Base-by-base conservation (phyloP, 176 grass and related monocot genomes). In the Avena atlantica region DNA sequence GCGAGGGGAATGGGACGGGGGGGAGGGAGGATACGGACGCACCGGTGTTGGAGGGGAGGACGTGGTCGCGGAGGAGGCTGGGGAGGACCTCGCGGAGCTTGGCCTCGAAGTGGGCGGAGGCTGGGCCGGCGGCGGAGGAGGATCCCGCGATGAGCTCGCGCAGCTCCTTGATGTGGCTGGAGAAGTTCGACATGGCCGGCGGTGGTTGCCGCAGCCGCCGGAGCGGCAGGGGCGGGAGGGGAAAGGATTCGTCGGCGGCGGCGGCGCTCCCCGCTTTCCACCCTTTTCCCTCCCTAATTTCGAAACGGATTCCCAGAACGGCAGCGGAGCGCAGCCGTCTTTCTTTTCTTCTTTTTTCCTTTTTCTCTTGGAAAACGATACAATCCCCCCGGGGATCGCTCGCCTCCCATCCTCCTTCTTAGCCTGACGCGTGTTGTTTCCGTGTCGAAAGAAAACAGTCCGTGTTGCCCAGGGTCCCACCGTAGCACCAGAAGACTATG, bases 41-140 rank as follows among this genome's bases (percentile, higher is more conserved):
- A 98, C 96, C 93, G 70, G 83, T 86, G 37, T 88, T 76, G 42
- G 90, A 84, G 34, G 96, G 93, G 73, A 89, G 51, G 68, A 95
- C 93, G 49, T 95, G 89, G 79, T 89, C 87, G 63, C 93, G 96
- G 79, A 98, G 92, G 82, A 98, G 96, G 79, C 91, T 94, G 73
- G 90, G 88, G 52, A 98, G 88, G 61, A 95, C 93, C 48, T 86
- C 80, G 42, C 93, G 92, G 89, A 95, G 94, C 81, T 94, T 88
- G 76, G 71, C 88, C 92, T 94, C 96, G 81, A 95, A 66, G 58
- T 87, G 87, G 20, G 87, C 90, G 69, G 94, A 91, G 14, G 75
- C 78, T 12, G 71, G 59, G 12, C 64, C 31, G 17, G 85, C 62
- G 51, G 84, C 42, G 75, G 81, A 56, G 52, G 87, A 15, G 12